Conservation (phyloP, 148 eudicot species). For the Euryodendron excelsum region DNA sequence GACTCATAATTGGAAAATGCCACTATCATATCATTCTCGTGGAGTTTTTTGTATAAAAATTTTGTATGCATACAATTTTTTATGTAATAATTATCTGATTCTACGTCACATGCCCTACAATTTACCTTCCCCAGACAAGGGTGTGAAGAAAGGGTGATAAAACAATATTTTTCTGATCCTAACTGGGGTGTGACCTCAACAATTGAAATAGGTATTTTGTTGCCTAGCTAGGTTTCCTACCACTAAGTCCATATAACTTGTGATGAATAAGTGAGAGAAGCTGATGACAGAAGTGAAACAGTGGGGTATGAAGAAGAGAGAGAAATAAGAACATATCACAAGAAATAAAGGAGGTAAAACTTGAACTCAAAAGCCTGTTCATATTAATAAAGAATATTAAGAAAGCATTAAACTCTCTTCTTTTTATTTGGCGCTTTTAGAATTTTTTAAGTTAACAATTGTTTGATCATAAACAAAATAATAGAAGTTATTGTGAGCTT, state of each 20-base stretch:
- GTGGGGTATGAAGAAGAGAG: background rate
- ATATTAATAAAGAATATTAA: no score
- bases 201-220: background rate
- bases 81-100: no score
- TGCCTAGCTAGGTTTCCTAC: background rate
- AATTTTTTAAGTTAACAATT: background rate
- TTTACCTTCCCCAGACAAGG: background rate
- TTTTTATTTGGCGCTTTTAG: no score
- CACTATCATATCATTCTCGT: no score
- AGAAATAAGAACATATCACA: background rate
- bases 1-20: no score
- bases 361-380: background rate
- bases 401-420: no score
- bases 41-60: no score
- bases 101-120: background rate
- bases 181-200: background rate
- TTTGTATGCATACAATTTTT: no score
- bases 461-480: no score
- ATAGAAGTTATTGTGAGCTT: no score
- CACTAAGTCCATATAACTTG: background rate
- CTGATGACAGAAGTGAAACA: background rate
- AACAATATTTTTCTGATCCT: background rate
- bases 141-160: background rate
- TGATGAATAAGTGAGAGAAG: background rate
- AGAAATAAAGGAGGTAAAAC: background rate